These are phyloP conservation scores for Wallemia mellicola DNA, from an alignment of 1,284 basidiomycete species.

Conservation along the genomic window DNA sequence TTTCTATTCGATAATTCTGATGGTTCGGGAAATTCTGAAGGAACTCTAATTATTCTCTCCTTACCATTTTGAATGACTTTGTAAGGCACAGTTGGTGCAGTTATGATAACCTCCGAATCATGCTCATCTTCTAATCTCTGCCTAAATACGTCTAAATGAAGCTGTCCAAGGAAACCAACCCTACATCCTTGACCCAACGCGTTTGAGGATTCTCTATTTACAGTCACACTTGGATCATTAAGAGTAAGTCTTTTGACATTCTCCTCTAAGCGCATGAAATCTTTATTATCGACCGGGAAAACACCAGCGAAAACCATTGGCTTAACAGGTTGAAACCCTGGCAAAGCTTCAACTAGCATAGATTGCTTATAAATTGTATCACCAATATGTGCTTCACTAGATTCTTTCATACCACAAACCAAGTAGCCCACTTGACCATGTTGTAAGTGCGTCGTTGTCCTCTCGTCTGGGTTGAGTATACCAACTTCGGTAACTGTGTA, in stretches of 20 bases:
- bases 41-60: constrained; percentile 47
- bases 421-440: constrained; percentile 77
- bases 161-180: constrained; percentile 74
- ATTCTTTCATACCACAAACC: constrained; percentile 92
- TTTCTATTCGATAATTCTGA: constrained; percentile 32
- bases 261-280: constrained; percentile 83
- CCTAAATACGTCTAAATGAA: constrained; percentile 74
- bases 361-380: constrained; percentile 65
- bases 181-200: constrained; percentile 87
- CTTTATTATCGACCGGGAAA: constrained; percentile 69
- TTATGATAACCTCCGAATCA: constrained; percentile 60
- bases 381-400: constrained; percentile 85
- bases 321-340: constrained; percentile 1
- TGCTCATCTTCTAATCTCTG: constrained; percentile 94
- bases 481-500: constrained; percentile 83
- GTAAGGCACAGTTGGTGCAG: constrained; percentile 76
- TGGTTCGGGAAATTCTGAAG: constrained; percentile 65
- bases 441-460: constrained; percentile 32
- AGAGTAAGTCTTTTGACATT: constrained; percentile 62
- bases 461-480: constrained; percentile 69
- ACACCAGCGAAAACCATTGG: constrained; percentile 70
- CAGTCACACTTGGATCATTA: constrained; percentile 64
- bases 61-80: constrained; percentile 23
- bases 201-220: constrained; percentile 72
- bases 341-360: constrained; percentile 11